Base-by-base conservation (phyloP, 208 protist species). In the Lotmaria passim region DNA sequence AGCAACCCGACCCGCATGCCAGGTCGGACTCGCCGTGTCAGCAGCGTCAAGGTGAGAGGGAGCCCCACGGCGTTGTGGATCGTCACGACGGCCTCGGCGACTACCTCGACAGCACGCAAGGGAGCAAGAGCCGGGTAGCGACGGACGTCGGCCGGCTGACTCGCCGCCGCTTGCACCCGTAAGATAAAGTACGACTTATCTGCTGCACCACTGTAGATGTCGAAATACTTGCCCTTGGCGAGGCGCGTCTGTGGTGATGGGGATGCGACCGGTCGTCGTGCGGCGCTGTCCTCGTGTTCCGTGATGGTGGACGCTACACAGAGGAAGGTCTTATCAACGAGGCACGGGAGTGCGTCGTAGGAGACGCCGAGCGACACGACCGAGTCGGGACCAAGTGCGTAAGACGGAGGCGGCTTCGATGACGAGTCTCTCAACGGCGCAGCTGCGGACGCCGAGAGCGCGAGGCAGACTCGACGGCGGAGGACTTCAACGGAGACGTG, bases 1-100 rank as follows among this genome's bases (percentile, higher is more conserved):
- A 89, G 36, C 0, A 86, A 34, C 4, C 50, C 46, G 23, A 75
- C 5, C 14, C 75, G 69, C 50, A 71, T 79, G 0, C 68, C 73
- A 7, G 47, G 51, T 2, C 61, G 47, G 26, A 57, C 65, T 11
- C 63, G 74, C 19, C 79, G 78, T 30, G 75, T 83, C 23, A 90
- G 69, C 24, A 85, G 73, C 11, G 67, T 71, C 41, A 91, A 36
- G n/a, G 59, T 69, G 34, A 94, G 64, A 19, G 86, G 82, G 0
- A 92, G n/a, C n/a, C 80, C 69, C 1, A 83, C 76, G 52, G 75
- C 63, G 73, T 92, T 94, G 41, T 73, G 67, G 38, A 91, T 79
- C 21, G 79, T 81, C 60, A 93, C 76, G 14, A 64, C 75, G 10
- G 69, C 78, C 31, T 63, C 67, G 57, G 68, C 83, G 56, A 80